Evolutionary conservation across 495 filamentous ascomycete species (phyloP), one percentile per base, ranked within the genome.

Genomic region (Daldinia vernicosa): DNA sequence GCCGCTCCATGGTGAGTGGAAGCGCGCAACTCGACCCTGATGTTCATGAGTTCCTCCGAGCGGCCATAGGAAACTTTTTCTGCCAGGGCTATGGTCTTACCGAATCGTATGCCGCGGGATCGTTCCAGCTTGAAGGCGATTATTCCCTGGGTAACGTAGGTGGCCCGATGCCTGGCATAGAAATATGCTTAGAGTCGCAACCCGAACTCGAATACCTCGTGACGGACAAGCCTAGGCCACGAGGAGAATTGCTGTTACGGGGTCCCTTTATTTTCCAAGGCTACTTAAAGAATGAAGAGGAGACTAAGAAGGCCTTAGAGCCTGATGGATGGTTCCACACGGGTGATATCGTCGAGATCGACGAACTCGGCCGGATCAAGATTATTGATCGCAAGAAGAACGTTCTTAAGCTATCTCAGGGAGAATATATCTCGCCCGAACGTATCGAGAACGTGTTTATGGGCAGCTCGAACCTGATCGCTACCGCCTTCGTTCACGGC

Each of bases 361-460:
- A 99, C 77, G 88, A 88, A 57, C 80, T 91, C 74, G 95, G 95
- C 63, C 92, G 96, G 62, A 92, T 98, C 82, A 89, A 87, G 72
- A 94, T 99, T 80, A 90, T 99, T 74, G 95, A 99, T 80, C 93
- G 95, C 69, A 90, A 93, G 75, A 99, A 99, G 90, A 98, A 99
- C 80, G 92, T 98, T 15, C 89, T 99, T 76, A 99, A 99, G 87
- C 87, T 99, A 47, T 91, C 95, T 0, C 95, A 99, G 78, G 95
- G 95, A 78, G 95, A 99, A 83, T 99, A 99, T 79, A 92, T 99
- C 72, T 98, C 94, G 30, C 95, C 95, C 26, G 95, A 99, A 83
- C 92, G 95, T 32, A 90, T 99, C 75, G 95, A 99, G 85, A 97
- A 97, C 81, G 89, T 96, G 17, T 92, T 93, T 77, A 85, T 97